Conservation (phyloP, 345 rosid genomes). For the Durio zibethinus region DNA sequence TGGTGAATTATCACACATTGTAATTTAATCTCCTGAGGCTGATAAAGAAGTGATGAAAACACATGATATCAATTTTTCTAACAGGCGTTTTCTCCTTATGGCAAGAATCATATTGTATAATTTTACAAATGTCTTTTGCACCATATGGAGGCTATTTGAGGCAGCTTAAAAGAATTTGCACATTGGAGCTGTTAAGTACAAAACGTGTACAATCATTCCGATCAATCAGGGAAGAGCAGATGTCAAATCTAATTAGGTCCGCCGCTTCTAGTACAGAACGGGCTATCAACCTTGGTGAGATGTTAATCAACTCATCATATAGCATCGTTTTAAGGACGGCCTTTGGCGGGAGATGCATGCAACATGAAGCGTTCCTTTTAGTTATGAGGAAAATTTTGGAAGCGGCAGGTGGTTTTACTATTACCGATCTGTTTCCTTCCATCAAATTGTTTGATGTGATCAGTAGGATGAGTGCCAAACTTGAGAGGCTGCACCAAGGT, state of each 20-base stretch:
- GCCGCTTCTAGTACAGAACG: background rate
- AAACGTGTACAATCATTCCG: too few relatives aligned
- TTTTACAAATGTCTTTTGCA: background rate
- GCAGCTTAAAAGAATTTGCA: too few relatives aligned
- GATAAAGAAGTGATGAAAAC: conserved; percentile 32
- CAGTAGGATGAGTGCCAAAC: background rate
- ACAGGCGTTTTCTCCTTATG: conserved; percentile 17
- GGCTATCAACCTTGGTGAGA: too few relatives aligned
- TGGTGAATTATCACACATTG: conserved; percentile 22
- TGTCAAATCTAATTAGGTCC: too few relatives aligned
- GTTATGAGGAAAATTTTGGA: background rate
- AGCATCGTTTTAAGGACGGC: too few relatives aligned
- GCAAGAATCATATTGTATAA: conserved; percentile 15
- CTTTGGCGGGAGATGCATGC: too few relatives aligned
- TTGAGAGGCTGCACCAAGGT: background rate
- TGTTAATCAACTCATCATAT: too few relatives aligned
- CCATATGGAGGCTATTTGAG: conserved; percentile 30
- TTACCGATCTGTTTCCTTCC: conserved; percentile 19
- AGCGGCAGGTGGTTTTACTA: background rate
- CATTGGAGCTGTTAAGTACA: too few relatives aligned
- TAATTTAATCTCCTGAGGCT: conserved; percentile 25
- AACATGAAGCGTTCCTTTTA: background rate
- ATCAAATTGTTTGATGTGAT: background rate
- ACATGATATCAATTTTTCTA: conserved; percentile 28
- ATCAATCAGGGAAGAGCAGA: too few relatives aligned